These are phyloP conservation scores for Madurella fahalii DNA, from an alignment of 2,329 filamentous ascomycete genomes.

Conservation along the genomic window DNA sequence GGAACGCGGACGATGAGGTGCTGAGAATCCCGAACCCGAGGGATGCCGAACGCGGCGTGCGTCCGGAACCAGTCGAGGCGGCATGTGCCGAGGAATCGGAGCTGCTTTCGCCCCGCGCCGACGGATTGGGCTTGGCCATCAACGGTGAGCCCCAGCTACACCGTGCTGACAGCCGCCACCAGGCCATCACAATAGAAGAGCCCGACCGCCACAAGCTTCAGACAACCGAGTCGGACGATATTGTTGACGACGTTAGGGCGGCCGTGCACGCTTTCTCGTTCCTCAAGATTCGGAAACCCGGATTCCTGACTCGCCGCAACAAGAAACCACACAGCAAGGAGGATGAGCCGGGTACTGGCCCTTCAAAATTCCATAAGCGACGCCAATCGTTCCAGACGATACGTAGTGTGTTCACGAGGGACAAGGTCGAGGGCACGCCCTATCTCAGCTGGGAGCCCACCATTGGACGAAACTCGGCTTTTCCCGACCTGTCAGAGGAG, in stretches of 20 bases:
- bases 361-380: constrained; percentile 13
- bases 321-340: constrained; percentile 38
- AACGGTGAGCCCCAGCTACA: constrained; percentile 25
- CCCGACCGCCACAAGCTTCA: constrained; percentile 44
- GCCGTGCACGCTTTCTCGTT: constrained; percentile 37
- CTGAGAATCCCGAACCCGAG: constrained; percentile 87
- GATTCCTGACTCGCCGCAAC: constrained; percentile 33
- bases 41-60: constrained; percentile 79
- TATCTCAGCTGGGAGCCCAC: constrained; percentile 95
- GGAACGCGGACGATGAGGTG: constrained; percentile 68
- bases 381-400: constrained; percentile 57
- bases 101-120: constrained; percentile 1
- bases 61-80: constrained; percentile 53
- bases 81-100: constrained; percentile 34
- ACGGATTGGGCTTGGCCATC: constrained; percentile 30
- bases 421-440: constrained; percentile 60
- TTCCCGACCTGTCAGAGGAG: constrained; percentile 80
- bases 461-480: constrained; percentile 87
- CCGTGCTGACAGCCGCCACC: constrained; percentile 30
- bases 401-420: constrained; percentile 51
- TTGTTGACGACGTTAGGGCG: constrained; percentile 42
- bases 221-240: constrained; percentile 39
- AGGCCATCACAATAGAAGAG: constrained; percentile 65
- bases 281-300: constrained; percentile 15
- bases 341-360: constrained; percentile 23